Evolutionary conservation across 164 flowering plant genomes (phyloP), one percentile per base, ranked within the genome.

Genomic region (Protea cynaroides): DNA sequence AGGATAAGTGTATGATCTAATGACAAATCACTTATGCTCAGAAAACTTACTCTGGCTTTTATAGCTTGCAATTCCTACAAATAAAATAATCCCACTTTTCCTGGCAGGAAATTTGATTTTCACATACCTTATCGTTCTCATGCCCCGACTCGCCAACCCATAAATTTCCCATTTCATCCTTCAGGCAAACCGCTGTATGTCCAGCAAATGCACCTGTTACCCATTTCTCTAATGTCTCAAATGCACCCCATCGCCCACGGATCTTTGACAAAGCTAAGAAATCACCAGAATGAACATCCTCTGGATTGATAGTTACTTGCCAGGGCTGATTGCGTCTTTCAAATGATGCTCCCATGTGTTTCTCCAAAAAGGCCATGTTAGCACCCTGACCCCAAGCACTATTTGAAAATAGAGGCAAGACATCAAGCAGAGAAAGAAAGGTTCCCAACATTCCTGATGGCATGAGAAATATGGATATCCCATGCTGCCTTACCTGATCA

Each of bases 91-190:
- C 34, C 34, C 5, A 29, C 34, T 29, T 29, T 29, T 29, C 34
- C 34, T 29, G 34, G 34, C 34, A 5, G 5, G 34, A 29, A 29
- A 29, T 29, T 29, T 29, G 34, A 29, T 29, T 29, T 29, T 29
- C 34, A 29, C 5, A 5, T 74, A 92, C 99, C 97, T 92, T 85
- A 64, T 95, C 99, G 81, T 95, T 90, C 78, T 95, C 99, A 63
- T 95, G 98, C 43, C 99, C 99, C 18, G 99, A 95, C 75, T 95
- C 99, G 64, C 89, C 98, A 78, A 95, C 92, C 98, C 98, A 95
- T 23, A 95, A 91, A 62, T 88, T 84, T 46, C 99, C 98, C 62
- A 17, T 18, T 23, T 88, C 96, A 81, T 95, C 99, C 78, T 88
- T 95, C 75, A 95, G 68, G 75, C 99, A 95, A 69, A 95, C 99